Evolutionary conservation across 257 asterid genomes (phyloP).

Genomic region (Paraleonurus japonicus): DNA sequence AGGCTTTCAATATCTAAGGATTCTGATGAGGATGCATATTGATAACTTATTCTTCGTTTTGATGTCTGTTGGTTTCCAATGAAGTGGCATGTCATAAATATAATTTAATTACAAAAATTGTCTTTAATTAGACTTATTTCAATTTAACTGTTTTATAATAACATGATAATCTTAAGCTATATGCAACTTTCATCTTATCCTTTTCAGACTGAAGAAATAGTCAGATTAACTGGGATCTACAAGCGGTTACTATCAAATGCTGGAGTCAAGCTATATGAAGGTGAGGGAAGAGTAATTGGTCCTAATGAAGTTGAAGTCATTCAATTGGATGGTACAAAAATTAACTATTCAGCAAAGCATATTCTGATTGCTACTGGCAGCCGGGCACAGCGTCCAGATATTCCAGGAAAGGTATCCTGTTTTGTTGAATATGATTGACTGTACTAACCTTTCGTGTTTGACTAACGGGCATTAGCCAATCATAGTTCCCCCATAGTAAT

Average conservation of each 20-base stretch:
- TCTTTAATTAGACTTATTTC: background rate
- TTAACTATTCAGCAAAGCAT: slow-evolving; percentile 80
- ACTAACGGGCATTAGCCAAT: slow-evolving; percentile 11
- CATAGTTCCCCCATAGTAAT: background rate
- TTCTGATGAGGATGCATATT: background rate
- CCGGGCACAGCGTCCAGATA: slow-evolving; percentile 77
- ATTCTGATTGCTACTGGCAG: slow-evolving; percentile 94
- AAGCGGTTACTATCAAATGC: slow-evolving; percentile 85
- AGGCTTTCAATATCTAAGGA: background rate
- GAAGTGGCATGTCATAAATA: background rate
- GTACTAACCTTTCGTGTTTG: background rate
- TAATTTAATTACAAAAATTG: background rate
- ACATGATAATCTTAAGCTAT: background rate
- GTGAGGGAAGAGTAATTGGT: slow-evolving; percentile 91
- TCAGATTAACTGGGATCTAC: slow-evolving; percentile 86
- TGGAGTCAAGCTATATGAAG: slow-evolving; percentile 92
- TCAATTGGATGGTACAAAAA: slow-evolving; percentile 94
- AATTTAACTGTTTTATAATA: background rate
- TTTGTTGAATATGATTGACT: slow-evolving; percentile 1
- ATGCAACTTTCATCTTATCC: slow-evolving; percentile 4
- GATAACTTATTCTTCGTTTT: background rate
- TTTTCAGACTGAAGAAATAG: slow-evolving; percentile 86
- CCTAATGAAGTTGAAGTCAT: slow-evolving; percentile 90
- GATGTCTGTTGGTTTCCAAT: background rate
- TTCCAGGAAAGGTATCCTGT: slow-evolving; percentile 75